phyloP scores from a whole-genome alignment of 495 filamentous ascomycete genomes.

The Neurospora sp. region DNA sequence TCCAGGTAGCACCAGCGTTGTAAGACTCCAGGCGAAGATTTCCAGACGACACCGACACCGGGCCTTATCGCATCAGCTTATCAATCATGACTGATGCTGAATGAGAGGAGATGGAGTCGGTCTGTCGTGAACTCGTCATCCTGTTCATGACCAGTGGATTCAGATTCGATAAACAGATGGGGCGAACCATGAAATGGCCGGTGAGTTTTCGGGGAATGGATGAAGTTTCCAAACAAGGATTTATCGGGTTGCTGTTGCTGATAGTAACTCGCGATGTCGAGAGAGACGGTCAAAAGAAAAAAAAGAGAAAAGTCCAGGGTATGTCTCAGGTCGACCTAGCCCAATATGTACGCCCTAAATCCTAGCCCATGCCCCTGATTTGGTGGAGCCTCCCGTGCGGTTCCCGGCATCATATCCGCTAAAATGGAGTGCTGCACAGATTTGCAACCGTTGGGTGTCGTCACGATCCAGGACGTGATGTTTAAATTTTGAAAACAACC shows the following conservation, averaged over 20 bases:
- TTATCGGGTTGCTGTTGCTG: neutral
- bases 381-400: neutral
- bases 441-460: neutral
- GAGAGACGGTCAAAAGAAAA: neutral
- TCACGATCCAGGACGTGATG: neutral
- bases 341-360: neutral
- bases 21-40: neutral
- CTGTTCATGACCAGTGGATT: neutral
- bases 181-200: neutral
- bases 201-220: neutral
- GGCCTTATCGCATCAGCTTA: neutral
- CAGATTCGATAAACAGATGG: neutral
- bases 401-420: neutral
- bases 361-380: neutral
- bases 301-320: neutral
- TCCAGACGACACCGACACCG: neutral
- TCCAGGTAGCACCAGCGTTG: neutral
- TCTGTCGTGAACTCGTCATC: neutral
- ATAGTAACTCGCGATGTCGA: neutral
- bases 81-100: conserved; percentile 1
- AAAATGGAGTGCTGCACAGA: neutral
- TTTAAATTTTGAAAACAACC: neutral
- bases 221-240: neutral
- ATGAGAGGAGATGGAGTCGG: neutral
- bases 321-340: neutral